Evolutionary conservation across 345 rosid species (phyloP).

Genomic region (Euclidium syriacum): DNA sequence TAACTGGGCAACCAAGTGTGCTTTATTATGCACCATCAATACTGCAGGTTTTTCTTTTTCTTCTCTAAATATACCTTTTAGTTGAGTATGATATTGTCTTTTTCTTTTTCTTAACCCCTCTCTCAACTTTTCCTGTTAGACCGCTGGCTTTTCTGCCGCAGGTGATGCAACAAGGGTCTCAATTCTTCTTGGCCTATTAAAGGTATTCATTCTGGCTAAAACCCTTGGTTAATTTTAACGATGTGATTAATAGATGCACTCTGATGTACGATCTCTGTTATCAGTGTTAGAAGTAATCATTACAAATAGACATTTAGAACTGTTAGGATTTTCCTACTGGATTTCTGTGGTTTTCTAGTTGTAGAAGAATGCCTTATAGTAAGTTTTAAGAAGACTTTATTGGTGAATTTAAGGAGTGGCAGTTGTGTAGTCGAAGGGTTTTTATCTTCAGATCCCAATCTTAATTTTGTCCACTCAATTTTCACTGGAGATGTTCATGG

Average conservation of each 20-base stretch:
- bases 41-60: conserved; percentile 55
- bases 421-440: neutral
- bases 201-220: conserved; percentile 38
- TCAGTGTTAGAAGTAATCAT: neutral
- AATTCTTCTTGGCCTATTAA: conserved; percentile 71
- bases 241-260: neutral
- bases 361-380: neutral
- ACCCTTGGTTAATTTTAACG: neutral
- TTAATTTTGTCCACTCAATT: neutral
- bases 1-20: conserved; percentile 98
- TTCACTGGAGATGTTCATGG: neutral
- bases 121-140: conserved; percentile 37
- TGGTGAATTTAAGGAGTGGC: neutral
- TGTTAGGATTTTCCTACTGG: neutral
- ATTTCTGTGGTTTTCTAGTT: neutral
- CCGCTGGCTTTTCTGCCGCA: conserved; percentile 93
- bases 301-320: neutral
- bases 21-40: conserved; percentile 90
- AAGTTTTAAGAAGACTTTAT: neutral
- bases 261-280: neutral
- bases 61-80: neutral
- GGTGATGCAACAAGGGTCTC: conserved; percentile 96
- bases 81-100: neutral
- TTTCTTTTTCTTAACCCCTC: neutral
- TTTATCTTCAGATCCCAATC: neutral